phyloP scores from a whole-genome alignment of 345 rosid species.

The Gossypium australe region DNA sequence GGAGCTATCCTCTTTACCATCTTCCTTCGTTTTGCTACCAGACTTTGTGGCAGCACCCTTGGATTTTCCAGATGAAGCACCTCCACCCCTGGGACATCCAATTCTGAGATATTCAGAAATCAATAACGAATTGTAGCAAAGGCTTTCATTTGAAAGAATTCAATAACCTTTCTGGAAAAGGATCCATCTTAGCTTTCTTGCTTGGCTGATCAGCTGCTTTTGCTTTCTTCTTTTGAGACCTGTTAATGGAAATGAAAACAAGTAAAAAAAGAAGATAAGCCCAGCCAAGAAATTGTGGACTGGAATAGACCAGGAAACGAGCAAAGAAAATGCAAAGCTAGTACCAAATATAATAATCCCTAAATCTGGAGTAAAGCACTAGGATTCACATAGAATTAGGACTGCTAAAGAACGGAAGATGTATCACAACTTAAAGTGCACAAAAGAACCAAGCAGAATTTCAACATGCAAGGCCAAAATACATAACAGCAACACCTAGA shows the following conservation, averaged over 20 bases:
- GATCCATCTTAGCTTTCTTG: constrained; percentile 44
- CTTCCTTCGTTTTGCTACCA: constrained; percentile 22
- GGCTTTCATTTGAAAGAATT: background rate
- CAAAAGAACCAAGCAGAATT: background rate
- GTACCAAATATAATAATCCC: background rate
- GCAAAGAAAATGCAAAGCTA: background rate
- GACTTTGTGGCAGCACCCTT: constrained; percentile 25
- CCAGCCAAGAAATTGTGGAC: background rate
- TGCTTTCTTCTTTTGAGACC: constrained; percentile 67
- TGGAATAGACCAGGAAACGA: background rate
- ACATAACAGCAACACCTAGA: background rate
- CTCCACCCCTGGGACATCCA: constrained; percentile 46
- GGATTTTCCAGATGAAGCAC: constrained; percentile 60
- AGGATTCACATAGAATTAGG: background rate
- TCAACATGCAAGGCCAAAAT: constrained; percentile 1
- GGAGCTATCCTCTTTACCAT: constrained; percentile 34
- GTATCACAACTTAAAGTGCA: background rate
- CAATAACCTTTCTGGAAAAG: constrained; percentile 49
- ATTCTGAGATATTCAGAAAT: constrained; percentile 12
- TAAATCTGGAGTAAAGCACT: background rate
- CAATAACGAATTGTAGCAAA: background rate
- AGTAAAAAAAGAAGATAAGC: background rate
- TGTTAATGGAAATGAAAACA: constrained; percentile 18
- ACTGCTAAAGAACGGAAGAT: background rate
- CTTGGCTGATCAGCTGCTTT: constrained; percentile 38